A percentile compares a stretch with the other conserved stretches of the same genome.
phyloP scores from a whole-genome alignment of 2,329 filamentous ascomycete genomes.

The Claviceps quebecensis region DNA sequence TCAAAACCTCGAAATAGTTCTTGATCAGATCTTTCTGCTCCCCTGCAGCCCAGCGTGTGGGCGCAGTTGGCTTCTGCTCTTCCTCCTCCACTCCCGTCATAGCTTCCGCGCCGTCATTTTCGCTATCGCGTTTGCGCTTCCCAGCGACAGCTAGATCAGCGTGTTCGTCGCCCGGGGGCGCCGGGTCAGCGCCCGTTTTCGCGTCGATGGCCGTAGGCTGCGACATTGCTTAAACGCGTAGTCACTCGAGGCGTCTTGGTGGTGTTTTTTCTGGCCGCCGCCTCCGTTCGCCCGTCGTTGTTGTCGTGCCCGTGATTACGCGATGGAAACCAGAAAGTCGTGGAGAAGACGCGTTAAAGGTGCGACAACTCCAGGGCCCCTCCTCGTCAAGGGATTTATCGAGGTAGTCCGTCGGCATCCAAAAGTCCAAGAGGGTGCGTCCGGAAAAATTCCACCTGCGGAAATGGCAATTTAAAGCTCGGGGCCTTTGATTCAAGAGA shows the following conservation, averaged over 20 bases:
- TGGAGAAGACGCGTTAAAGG: slow-evolving; percentile 18
- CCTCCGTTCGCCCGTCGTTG: slow-evolving; percentile 9
- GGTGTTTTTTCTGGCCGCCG: slow-evolving; percentile 18
- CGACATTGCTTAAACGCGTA: slow-evolving; percentile 22
- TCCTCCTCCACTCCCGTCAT: slow-evolving; percentile 16
- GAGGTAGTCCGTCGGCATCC: slow-evolving; percentile 17
- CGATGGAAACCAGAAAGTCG: slow-evolving; percentile 13
- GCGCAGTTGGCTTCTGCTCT: slow-evolving; percentile 12
- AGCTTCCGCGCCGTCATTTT: slow-evolving; percentile 23
- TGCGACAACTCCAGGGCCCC: slow-evolving; percentile 27
- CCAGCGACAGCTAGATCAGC: slow-evolving; percentile 22
- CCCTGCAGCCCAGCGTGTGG: slow-evolving; percentile 13
- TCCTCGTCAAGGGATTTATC: slow-evolving; percentile 21
- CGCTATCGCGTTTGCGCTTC: slow-evolving; percentile 47
- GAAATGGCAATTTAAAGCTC: slow-evolving; percentile 4
- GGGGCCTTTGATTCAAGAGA: slow-evolving; percentile 2
- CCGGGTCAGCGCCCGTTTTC: slow-evolving; percentile 25
- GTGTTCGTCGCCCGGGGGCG: slow-evolving; percentile 18
- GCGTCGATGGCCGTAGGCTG: slow-evolving; percentile 24
- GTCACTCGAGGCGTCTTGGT: slow-evolving; percentile 7
- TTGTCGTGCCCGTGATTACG: slow-evolving; percentile 22
- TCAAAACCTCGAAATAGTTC: slow-evolving; percentile 23
- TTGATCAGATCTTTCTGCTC: slow-evolving; percentile 23
- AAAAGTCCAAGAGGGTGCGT: slow-evolving; percentile 16
- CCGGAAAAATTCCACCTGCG: slow-evolving; percentile 11